These are phyloP conservation scores for Hymenoscyphus albidus DNA, from an alignment of 2,329 filamentous ascomycete genomes.

Conservation along the genomic window DNA sequence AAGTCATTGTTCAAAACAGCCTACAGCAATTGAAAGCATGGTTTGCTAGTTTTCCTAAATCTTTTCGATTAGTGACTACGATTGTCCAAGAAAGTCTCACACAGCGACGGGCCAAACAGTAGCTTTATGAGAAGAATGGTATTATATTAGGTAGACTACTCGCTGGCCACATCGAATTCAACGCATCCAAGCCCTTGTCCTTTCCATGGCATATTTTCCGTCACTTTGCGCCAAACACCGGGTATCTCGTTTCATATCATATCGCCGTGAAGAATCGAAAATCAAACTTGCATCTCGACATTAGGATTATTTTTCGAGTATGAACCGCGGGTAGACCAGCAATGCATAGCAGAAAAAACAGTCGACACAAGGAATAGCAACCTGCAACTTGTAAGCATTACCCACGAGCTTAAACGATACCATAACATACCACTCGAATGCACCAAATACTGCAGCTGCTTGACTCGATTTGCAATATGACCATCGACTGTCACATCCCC, in stretches of 20 bases:
- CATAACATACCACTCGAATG: constrained; percentile 43
- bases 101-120: too few relatives aligned
- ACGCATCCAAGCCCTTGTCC: background rate
- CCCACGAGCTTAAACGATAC: background rate
- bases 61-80: too few relatives aligned
- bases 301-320: constrained; percentile 6
- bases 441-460: constrained; percentile 44
- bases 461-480: constrained; percentile 24
- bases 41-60: too few relatives aligned
- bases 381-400: background rate
- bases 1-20: too few relatives aligned
- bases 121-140: too few relatives aligned
- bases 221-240: background rate
- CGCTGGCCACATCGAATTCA: background rate
- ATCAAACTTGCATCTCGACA: background rate
- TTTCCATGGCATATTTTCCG: background rate
- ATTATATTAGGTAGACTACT: too few relatives aligned
- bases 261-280: background rate
- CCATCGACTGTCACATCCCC: constrained; percentile 47
- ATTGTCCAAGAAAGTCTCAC: too few relatives aligned
- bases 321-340: background rate
- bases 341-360: constrained; percentile 1
- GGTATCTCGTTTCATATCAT: background rate
- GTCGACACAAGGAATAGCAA: constrained; percentile 4
- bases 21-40: too few relatives aligned